phyloP scores from a whole-genome alignment of 768 basidiomycete genomes.

The Nidularia pulvinata region DNA sequence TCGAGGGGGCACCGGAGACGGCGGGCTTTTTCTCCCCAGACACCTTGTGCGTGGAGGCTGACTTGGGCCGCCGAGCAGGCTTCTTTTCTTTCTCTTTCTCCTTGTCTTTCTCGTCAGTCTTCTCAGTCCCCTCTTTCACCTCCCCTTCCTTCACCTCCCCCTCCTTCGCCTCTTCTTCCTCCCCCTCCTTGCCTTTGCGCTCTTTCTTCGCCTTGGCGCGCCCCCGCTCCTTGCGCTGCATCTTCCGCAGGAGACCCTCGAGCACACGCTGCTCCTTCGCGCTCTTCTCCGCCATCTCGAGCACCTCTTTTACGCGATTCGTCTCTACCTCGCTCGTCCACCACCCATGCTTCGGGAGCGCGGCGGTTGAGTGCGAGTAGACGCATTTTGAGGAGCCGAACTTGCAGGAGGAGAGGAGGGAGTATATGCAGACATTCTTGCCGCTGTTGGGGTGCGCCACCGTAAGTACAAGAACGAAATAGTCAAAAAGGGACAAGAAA shows the following conservation, averaged over 20 bases:
- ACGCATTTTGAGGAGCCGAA: conserved; percentile 31
- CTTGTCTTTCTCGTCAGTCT: not conserved
- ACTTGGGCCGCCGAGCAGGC: not conserved
- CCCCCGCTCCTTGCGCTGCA: not conserved
- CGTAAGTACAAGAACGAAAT: not conserved
- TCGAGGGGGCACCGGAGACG: not conserved
- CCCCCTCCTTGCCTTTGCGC: not conserved
- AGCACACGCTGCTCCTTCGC: conserved; percentile 11
- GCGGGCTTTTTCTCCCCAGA: not conserved
- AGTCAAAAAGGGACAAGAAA: not conserved
- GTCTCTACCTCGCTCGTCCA: conserved; percentile 8
- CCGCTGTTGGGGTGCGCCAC: conserved; percentile 24
- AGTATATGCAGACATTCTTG: conserved; percentile 45
- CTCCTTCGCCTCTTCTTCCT: not conserved
- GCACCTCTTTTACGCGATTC: conserved; percentile 10
- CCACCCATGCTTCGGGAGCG: conserved; percentile 36
- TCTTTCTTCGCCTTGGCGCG: not conserved
- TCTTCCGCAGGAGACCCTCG: conserved; percentile 1
- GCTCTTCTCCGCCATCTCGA: conserved; percentile 14
- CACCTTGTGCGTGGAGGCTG: not conserved
- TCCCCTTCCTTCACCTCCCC: not conserved
- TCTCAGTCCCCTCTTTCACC: not conserved
- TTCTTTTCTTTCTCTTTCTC: not conserved
- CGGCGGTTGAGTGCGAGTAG: conserved; percentile 37
- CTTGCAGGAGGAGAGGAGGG: conserved; percentile 35